These are phyloP conservation scores for Clitopilus hobsonii DNA, from an alignment of 768 basidiomycete genomes.

Conservation along the genomic window DNA sequence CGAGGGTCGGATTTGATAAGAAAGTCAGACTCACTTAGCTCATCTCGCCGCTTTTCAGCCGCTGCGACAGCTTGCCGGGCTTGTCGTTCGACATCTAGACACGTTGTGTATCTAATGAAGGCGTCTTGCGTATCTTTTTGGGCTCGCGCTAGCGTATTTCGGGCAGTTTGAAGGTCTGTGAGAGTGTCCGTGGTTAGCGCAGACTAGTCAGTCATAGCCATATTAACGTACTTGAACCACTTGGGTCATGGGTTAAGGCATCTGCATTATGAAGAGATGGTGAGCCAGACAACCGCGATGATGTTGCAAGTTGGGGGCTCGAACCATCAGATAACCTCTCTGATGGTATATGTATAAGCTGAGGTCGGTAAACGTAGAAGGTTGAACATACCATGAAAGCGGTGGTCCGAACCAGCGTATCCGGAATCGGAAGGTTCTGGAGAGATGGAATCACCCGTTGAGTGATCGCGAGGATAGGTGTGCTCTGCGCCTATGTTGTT, in stretches of 20 bases:
- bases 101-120: slow-evolving; percentile 64
- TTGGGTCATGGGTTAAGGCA: slow-evolving; percentile 53
- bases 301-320: slow-evolving; percentile 24
- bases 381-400: slow-evolving; percentile 23
- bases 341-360: slow-evolving; percentile 11
- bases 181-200: slow-evolving; percentile 19
- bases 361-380: background rate
- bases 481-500: slow-evolving; percentile 34
- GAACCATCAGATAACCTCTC: slow-evolving; percentile 34
- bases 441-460: slow-evolving; percentile 37
- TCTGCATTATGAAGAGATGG: slow-evolving; percentile 48
- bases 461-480: slow-evolving; percentile 38
- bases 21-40: slow-evolving; percentile 39
- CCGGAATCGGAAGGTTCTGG: slow-evolving; percentile 45
- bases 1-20: slow-evolving; percentile 9
- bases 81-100: slow-evolving; percentile 62
- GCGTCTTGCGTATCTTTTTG: slow-evolving; percentile 72
- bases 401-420: slow-evolving; percentile 33
- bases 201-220: slow-evolving; percentile 3
- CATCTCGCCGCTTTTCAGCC: slow-evolving; percentile 69
- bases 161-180: slow-evolving; percentile 62
- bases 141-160: slow-evolving; percentile 54
- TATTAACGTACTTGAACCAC: slow-evolving; percentile 49
- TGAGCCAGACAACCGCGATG: slow-evolving; percentile 44
- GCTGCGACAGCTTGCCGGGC: slow-evolving; percentile 58